Conservation (phyloP, 1,284 basidiomycete genomes). For the Malassezia psittaci region DNA sequence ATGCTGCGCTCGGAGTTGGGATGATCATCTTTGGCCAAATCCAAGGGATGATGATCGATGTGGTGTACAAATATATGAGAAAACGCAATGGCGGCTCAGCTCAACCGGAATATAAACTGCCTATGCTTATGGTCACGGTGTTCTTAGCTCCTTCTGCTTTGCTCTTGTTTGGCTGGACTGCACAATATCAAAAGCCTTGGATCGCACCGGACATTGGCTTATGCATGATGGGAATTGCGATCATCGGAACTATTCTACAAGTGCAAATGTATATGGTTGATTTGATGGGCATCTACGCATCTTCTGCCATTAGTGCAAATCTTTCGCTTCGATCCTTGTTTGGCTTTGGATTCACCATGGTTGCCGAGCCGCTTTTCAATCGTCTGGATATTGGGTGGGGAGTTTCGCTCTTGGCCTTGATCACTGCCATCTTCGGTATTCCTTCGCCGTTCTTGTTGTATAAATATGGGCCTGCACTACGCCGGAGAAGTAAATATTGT, state of each 20-base stretch:
- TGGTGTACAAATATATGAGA: conserved; percentile 54
- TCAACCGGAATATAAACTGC: conserved; percentile 51
- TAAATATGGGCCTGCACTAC: conserved; percentile 25
- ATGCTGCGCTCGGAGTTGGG: conserved; percentile 54
- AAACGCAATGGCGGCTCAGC: conserved; percentile 53
- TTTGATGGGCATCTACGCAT: conserved; percentile 40
- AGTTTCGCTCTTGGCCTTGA: conserved; percentile 38
- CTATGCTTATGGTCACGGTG: conserved; percentile 57
- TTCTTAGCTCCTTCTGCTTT: conserved; percentile 56
- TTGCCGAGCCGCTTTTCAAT: conserved; percentile 33
- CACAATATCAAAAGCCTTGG: conserved; percentile 56
- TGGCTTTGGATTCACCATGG: conserved; percentile 44
- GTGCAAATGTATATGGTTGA: conserved; percentile 38
- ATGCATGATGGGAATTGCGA: conserved; percentile 17
- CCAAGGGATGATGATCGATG: conserved; percentile 56
- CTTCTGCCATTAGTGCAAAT: conserved; percentile 38
- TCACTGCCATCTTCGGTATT: conserved; percentile 36
- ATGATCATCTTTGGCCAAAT: conserved; percentile 52
- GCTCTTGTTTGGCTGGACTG: conserved; percentile 61
- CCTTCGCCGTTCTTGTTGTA: conserved; percentile 37
- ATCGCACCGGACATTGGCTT: conserved; percentile 55
- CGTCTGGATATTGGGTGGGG: conserved; percentile 44
- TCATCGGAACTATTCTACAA: conserved; percentile 25
- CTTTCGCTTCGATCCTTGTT: conserved; percentile 37
- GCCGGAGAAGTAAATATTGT: conserved; percentile 27